Conservation (phyloP, 768 basidiomycete genomes). For the Lactarius hengduanensis region DNA sequence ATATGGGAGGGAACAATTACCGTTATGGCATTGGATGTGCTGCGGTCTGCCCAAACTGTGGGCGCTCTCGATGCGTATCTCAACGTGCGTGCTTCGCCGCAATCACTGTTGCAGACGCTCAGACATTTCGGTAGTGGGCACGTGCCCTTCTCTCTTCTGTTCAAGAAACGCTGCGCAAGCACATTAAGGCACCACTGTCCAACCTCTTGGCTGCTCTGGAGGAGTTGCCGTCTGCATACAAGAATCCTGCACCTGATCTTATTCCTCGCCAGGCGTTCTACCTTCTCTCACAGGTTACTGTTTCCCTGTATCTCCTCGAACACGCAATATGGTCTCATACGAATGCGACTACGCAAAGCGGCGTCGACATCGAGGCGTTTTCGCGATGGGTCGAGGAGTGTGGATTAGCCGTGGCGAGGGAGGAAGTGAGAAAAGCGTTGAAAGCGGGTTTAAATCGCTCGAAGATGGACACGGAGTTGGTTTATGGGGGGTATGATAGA, state of each 20-base stretch:
- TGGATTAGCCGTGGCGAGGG: constrained; percentile 35
- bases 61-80: constrained; percentile 46
- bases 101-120: neutral
- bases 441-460: neutral
- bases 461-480: neutral
- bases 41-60: constrained; percentile 51
- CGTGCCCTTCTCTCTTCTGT: constrained; percentile 43
- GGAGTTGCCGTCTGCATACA: constrained; percentile 43
- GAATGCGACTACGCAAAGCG: constrained; percentile 32
- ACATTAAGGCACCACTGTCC: constrained; percentile 30
- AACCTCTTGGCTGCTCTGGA: constrained; percentile 42
- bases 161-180: constrained; percentile 37
- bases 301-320: constrained; percentile 60
- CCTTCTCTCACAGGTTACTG: constrained; percentile 54
- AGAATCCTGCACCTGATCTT: constrained; percentile 44
- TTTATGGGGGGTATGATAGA: constrained; percentile 4
- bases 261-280: constrained; percentile 58
- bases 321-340: constrained; percentile 61
- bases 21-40: constrained; percentile 66
- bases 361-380: constrained; percentile 53
- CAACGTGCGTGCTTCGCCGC: constrained; percentile 40
- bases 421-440: constrained; percentile 31
- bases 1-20: constrained; percentile 81
- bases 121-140: constrained; percentile 49
- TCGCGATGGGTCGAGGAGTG: constrained; percentile 49